Conservation (phyloP, 2,329 filamentous ascomycete genomes). For the Ophiostoma sp. region DNA sequence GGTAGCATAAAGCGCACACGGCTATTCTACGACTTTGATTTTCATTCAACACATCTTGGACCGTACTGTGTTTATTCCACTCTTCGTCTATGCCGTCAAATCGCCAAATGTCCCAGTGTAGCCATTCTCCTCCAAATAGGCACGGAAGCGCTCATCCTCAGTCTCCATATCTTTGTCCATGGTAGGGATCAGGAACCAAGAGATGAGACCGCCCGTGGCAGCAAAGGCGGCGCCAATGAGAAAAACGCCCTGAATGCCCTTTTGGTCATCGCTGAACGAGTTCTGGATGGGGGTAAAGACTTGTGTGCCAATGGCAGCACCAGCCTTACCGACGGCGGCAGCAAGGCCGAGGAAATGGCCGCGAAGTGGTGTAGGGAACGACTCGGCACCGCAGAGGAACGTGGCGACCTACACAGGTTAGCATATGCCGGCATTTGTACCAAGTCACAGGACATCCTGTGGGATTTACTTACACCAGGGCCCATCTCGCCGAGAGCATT, state of each 20-base stretch:
- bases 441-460: neutral
- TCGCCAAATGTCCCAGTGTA: conserved; percentile 21
- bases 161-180: conserved; percentile 15
- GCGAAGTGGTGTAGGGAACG: neutral
- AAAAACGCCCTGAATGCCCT: neutral
- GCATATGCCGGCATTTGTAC: neutral
- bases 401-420: neutral
- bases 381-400: conserved; percentile 1
- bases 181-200: conserved; percentile 49
- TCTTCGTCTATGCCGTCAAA: neutral
- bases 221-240: conserved; percentile 48
- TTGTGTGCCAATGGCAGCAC: conserved; percentile 51
- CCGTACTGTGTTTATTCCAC: too few species aligned
- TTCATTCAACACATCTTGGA: too few species aligned
- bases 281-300: conserved; percentile 53
- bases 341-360: conserved; percentile 38
- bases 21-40: too few species aligned
- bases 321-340: conserved; percentile 50
- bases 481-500: conserved; percentile 51
- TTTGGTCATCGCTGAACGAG: conserved; percentile 38
- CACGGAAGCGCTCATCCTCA: conserved; percentile 18
- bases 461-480: conserved; percentile 39
- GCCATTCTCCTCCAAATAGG: conserved; percentile 15
- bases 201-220: conserved; percentile 45
- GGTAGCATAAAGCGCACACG: too few species aligned